Evolutionary conservation across 805 yeast genomes (phyloP), one percentile per base, ranked within the genome.

Genomic region (Zygotorulaspora florentina): DNA sequence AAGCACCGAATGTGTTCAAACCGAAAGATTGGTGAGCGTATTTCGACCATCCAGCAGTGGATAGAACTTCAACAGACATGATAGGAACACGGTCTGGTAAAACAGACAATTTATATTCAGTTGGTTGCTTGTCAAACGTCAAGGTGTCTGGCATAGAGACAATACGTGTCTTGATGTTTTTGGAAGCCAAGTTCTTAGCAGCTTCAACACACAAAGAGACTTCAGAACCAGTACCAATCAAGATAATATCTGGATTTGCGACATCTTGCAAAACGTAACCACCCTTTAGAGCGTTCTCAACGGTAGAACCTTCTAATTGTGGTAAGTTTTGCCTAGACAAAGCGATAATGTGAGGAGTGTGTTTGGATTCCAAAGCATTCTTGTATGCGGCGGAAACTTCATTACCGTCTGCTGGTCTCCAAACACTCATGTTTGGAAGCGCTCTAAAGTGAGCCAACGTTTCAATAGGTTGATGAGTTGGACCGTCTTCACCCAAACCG

Each of bases 21-120:
- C 97, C 96, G 63, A 91, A 87, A 71, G 89, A 95, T 76, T 86
- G 95, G 75, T 93, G 99, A 49, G 97, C 80, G 77, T 89, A 93
- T 72, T 83, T 86, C 61, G 83, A 75, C 99, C 99, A 93, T 48
- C 96, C 96, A 60, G 78, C 74, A 44, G 96, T 81, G 46, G 95
- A 71, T 81, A 88, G 76, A 43, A 89, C 98, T 80, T 93, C 99
- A 55, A 91, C 87, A 46, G 96, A 87, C 71, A 93, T 55, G 66
- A 87, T 82, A 69, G 98, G 98, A 46, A 86, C 81, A 63, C 93
- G 95, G 67, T 90, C 95, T 67, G 99, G 99, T 71, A 93, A 77
- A 52, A 93, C 95, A 46, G 87, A 76, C 63, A 87, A 76, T 73
- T 74, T 76, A 78, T 93, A 93, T 62, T 83, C 91, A 56, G 72